These are phyloP conservation scores for Dothidotthia symphoricarpi DNA, from an alignment of 2,329 filamentous ascomycete genomes.

Conservation along the genomic window DNA sequence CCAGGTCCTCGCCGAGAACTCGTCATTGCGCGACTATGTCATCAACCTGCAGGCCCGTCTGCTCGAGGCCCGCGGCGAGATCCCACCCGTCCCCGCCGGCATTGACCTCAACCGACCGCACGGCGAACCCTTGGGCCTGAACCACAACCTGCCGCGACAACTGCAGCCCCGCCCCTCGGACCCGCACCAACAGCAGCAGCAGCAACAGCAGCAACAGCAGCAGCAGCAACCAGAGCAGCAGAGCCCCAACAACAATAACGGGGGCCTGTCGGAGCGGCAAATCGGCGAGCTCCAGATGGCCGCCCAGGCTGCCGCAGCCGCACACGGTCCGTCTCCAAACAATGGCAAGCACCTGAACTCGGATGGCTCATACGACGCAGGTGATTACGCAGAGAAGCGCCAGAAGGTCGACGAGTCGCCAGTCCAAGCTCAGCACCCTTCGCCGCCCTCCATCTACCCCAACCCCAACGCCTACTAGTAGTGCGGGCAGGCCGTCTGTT, in stretches of 20 bases:
- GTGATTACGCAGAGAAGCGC: conserved; percentile 37
- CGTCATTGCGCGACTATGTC: conserved; percentile 86
- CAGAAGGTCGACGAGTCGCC: conserved; percentile 35
- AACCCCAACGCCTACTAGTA: conserved; percentile 32
- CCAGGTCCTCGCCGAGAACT: conserved; percentile 82
- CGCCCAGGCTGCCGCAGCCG: conserved; percentile 37
- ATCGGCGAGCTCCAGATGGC: conserved; percentile 42
- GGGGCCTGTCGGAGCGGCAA: conserved; percentile 39
- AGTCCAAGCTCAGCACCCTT: conserved; percentile 35
- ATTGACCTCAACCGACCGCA: conserved; percentile 66
- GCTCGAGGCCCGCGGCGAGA: conserved; percentile 78
- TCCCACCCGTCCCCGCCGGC: conserved; percentile 78
- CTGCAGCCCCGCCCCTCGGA: conserved; percentile 11
- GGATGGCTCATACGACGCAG: conserved; percentile 31
- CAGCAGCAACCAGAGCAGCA: conserved; percentile 24
- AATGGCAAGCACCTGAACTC: conserved; percentile 36
- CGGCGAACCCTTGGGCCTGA: conserved; percentile 27
- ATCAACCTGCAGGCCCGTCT: conserved; percentile 84
- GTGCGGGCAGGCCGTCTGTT: too few species aligned
- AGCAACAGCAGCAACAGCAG: conserved; percentile 15
- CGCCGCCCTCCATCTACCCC: conserved; percentile 19
- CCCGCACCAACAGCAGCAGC: conserved; percentile 19
- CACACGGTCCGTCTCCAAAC: conserved; percentile 32
- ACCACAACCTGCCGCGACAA: conserved; percentile 4
- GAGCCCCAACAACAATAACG: conserved; percentile 27